Base-by-base conservation (phyloP, 1,139 yeast genomes). In the Saccharomyces uvarum region DNA sequence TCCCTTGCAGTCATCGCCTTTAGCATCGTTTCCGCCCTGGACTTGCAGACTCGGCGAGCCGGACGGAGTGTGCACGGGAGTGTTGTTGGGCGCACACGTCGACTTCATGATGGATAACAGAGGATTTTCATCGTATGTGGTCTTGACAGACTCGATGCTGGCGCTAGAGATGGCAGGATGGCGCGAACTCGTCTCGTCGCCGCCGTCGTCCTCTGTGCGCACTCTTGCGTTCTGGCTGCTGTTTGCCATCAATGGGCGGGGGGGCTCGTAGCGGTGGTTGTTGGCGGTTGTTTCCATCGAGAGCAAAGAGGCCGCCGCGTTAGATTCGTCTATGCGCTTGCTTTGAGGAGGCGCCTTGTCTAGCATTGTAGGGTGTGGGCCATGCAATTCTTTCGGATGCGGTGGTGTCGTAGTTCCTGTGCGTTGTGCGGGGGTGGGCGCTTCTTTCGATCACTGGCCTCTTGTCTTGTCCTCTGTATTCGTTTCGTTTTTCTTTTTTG, bases 51-150 rank as follows among this genome's bases (percentile, higher is more conserved):
- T 41, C 53, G 54, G 56, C 56, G 48, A 31, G 28, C 53, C 55
- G 41, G 51, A 29, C 33, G 27, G 48, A 27, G 28, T 26, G 11
- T 46, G 48, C 31, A 58, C 65, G 2, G 69, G 69, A 16, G 69
- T 64, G 54, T 65, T 65, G 49, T 65, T 63, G 29, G 69, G 69
- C 29, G 58, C 66, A 29, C 61, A 57, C 2, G 67, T 63, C 3
- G 62, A 61, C 49, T 59, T 58, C 13, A 59, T 59, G 6, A 60
- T 56, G 21, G 60, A 38, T 4, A 38, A 21, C 13, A 38, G 26
- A 38, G 44, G 44, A 21, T 38, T 54, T 7, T 55, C 59, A 49
- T 56, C 65, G 26, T 54, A 55, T 3, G 55, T 44, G 3, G 61
- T 56, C 28, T 54, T 55, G 21, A 55, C 54, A 21, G 62, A 59